Conservation (phyloP, 345 rosid species). For the Populus davidiana region DNA sequence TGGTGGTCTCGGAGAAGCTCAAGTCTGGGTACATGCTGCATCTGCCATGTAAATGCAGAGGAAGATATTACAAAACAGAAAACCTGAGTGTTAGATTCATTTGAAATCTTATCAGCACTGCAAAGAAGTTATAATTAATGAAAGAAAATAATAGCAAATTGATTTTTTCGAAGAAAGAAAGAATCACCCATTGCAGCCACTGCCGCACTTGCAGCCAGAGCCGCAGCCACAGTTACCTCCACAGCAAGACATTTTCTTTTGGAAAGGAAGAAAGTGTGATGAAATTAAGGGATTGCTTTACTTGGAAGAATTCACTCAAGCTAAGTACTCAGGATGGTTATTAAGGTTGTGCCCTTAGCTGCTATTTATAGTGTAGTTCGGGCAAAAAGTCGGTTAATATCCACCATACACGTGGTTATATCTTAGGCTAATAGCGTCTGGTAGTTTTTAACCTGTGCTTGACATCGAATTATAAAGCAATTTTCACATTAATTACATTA, state of each 20-base stretch:
- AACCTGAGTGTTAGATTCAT: neutral
- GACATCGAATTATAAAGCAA: neutral
- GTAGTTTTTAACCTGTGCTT: neutral
- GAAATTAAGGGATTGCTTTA: neutral
- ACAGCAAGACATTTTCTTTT: constrained; percentile 18
- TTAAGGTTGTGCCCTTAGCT: neutral
- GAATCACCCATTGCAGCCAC: constrained; percentile 13
- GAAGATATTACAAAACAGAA: neutral
- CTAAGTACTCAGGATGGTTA: neutral
- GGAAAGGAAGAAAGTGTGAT: neutral
- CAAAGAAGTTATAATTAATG: neutral
- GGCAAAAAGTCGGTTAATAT: neutral
- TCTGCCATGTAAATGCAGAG: constrained; percentile 1
- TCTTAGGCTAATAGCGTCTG: neutral
- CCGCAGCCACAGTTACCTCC: constrained; percentile 26
- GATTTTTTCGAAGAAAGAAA: neutral
- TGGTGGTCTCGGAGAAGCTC: constrained; percentile 15
- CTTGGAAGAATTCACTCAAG: neutral
- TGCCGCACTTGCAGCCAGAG: constrained; percentile 21
- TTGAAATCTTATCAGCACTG: neutral
- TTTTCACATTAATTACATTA: neutral
- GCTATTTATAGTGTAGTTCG: constrained; percentile 16
- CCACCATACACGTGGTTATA: constrained; percentile 37
- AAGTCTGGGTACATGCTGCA: constrained; percentile 17
- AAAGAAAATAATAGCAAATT: neutral